Evolutionary conservation across 2,329 filamentous ascomycete genomes (phyloP).

Genomic region (Claviceps sp.): DNA sequence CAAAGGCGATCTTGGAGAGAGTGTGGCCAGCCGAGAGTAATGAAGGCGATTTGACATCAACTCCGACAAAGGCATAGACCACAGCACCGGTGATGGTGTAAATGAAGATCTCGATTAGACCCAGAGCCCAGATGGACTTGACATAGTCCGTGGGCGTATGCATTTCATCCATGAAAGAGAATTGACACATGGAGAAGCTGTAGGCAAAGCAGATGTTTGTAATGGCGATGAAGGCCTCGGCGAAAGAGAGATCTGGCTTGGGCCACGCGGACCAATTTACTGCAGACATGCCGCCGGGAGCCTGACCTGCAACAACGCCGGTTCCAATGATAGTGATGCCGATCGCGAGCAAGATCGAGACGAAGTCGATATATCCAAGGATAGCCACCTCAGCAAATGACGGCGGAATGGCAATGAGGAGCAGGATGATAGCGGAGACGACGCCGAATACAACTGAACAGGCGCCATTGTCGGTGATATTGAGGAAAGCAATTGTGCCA

Average conservation of each 20-base stretch:
- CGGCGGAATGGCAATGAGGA: conserved; percentile 32
- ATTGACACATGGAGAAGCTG: conserved; percentile 39
- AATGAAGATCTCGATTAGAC: conserved; percentile 46
- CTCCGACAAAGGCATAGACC: conserved; percentile 57
- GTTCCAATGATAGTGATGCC: conserved; percentile 54
- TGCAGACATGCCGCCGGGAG: conserved; percentile 17
- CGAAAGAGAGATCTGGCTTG: conserved; percentile 31
- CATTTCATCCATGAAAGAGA: conserved; percentile 41
- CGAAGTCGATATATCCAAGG: conserved; percentile 41
- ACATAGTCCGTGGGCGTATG: conserved; percentile 32
- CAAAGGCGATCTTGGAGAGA: conserved; percentile 55
- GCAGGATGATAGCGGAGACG: conserved; percentile 31
- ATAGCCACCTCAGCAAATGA: conserved; percentile 36
- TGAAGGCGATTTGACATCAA: conserved; percentile 50
- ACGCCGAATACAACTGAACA: conserved; percentile 33
- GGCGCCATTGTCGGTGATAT: conserved; percentile 41
- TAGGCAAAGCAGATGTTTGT: conserved; percentile 62
- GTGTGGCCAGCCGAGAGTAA: conserved; percentile 47
- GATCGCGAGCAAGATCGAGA: conserved; percentile 50
- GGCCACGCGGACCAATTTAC: conserved; percentile 33
- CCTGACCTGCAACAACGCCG: conserved; percentile 28
- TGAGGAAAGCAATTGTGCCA: conserved; percentile 55
- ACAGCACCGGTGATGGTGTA: conserved; percentile 55
- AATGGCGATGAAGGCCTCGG: conserved; percentile 45
- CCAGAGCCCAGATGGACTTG: conserved; percentile 47